A percentile compares a stretch with the other conserved stretches of the same genome.
phyloP scores from a whole-genome alignment of 2,329 filamentous ascomycete genomes.

The Fonsecaea pedrosoi region DNA sequence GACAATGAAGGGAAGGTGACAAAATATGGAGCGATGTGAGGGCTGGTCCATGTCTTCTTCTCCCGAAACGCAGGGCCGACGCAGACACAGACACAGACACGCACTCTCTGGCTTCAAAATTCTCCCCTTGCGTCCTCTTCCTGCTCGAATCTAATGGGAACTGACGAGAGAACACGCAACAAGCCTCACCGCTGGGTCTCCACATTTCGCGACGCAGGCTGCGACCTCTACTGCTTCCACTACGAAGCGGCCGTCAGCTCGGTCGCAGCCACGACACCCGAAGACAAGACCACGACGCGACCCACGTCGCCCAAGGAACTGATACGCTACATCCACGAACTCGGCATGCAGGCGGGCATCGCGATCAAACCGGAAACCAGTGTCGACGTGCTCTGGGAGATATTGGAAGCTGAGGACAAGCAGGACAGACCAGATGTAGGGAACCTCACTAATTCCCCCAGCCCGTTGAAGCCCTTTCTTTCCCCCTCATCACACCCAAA shows the following conservation, averaged over 20 bases:
- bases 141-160: too few relatives aligned
- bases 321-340: constrained; percentile 87
- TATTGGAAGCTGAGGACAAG: constrained; percentile 74
- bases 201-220: constrained; percentile 91
- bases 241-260: constrained; percentile 91
- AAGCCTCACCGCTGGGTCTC: constrained; percentile 99
- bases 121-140: too few relatives aligned
- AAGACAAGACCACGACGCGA: constrained; percentile 66
- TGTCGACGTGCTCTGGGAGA: constrained; percentile 90
- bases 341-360: constrained; percentile 88
- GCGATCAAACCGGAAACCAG: constrained; percentile 92
- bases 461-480: constrained; percentile 48
- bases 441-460: too few relatives aligned
- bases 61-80: too few relatives aligned
- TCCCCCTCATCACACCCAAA: neutral
- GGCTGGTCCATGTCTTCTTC: neutral
- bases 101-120: too few relatives aligned
- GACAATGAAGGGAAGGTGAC: neutral
- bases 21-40: neutral
- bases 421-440: constrained; percentile 84
- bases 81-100: too few relatives aligned
- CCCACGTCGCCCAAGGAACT: constrained; percentile 84
- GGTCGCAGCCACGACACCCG: constrained; percentile 80
- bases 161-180: constrained; percentile 16
- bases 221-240: constrained; percentile 99